Evolutionary conservation across 2,329 filamentous ascomycete genomes (phyloP), one percentile per base, ranked within the genome.

Genomic region (Exophiala aquamarina): DNA sequence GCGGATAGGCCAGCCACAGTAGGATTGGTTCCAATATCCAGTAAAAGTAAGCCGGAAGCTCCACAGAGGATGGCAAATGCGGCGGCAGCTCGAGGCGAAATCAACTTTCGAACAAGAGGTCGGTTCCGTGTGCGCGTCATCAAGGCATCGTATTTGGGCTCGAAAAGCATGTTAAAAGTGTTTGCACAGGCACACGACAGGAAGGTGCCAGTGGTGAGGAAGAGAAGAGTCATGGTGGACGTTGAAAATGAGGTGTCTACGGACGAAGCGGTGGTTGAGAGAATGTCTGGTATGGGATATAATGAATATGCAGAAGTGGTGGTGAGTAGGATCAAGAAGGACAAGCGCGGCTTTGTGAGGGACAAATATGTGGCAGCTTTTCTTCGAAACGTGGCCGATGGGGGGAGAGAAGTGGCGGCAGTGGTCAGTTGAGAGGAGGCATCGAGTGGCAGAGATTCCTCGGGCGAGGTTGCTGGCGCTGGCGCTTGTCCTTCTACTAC

Each of bases 121-220:
- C 93, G 74, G 59, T 96, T 96, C 20, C 89, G 81, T 2, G 93
- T 98, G n/a, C 93, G 83, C 28, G 81, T 84, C 93, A 98, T 98
- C 61, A 87, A 83, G 36, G 90, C 89, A 67, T 98, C 93, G 63
- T 91, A 91, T 50, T 84, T 77, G 8, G 84, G 87, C 69, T 98
- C 93, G 69, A 96, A 90, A 49, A 96, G 82, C 93, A 98, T 98
- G 69, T 98, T 98, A 57, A 97, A 76, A 2, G 93, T 82, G 66
- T 98, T 98, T 34, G 93, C 93, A 49, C 87, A 89, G 34, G 91
- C 89, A n/a, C 83, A 87, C 66, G 89, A 93, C 15, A 96, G 77
- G 3, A 91, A 83, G 0, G 93, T 97, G 50, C 93, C 92, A 3
- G 82, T 82, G 0, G 92, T 95, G 41, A 98, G 82, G 73, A 95